Percentiles rank a stretch among this genome's conserved stretches.
Evolutionary conservation across 768 basidiomycete genomes (phyloP).

Genomic region (Tulasnella sp.): DNA sequence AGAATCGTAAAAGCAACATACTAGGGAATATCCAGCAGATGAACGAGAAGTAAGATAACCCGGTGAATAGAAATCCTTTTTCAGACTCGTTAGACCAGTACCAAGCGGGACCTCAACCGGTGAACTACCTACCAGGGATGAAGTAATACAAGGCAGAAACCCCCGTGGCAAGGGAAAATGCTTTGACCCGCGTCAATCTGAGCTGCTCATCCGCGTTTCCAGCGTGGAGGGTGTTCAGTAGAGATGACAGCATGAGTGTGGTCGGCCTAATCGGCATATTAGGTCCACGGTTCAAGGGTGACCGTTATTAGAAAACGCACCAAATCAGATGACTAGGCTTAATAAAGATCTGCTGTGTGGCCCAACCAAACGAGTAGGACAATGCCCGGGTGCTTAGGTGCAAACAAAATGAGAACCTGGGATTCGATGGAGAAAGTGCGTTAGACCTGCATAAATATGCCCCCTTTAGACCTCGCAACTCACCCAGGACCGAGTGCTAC

Average conservation of each 20-base stretch:
- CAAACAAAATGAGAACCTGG: neutral
- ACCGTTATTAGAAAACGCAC: neutral
- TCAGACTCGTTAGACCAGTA: neutral
- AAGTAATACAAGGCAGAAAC: constrained; percentile 82
- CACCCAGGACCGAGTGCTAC: constrained; percentile 61
- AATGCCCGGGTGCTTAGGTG: neutral
- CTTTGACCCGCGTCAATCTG: constrained; percentile 69
- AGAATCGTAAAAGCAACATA: neutral
- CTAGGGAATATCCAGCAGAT: constrained; percentile 78
- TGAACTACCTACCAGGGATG: constrained; percentile 66
- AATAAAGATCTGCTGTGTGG: constrained; percentile 38
- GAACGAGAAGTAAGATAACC: constrained; percentile 83
- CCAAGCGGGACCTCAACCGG: neutral
- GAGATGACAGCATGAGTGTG: constrained; percentile 87
- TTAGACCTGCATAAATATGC: neutral
- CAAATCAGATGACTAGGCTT: neutral
- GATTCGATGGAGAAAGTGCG: neutral
- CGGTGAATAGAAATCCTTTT: constrained; percentile 85
- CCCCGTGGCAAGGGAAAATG: constrained; percentile 62
- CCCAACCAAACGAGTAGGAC: neutral
- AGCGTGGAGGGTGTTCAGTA: constrained; percentile 94
- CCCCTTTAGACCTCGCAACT: constrained; percentile 6
- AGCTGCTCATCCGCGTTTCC: constrained; percentile 63
- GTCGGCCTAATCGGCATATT: constrained; percentile 74
- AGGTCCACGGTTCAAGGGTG: constrained; percentile 50